Base-by-base conservation (phyloP, 2,329 filamentous ascomycete genomes). In the Pyricularia pennisetigena region DNA sequence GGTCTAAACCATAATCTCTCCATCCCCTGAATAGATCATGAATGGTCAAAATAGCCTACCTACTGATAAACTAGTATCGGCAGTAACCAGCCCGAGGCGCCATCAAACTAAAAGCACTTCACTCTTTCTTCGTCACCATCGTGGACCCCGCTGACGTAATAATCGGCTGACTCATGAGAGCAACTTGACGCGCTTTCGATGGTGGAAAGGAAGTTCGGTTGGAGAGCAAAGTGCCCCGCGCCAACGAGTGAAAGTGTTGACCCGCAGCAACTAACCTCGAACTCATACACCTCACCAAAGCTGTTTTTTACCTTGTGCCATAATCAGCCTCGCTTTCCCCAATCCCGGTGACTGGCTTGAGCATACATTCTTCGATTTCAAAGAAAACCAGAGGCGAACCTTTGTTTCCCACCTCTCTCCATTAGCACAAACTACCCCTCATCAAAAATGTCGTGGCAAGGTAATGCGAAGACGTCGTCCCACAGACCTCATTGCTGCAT, bases 361-460 rank as follows among this genome's bases (percentile, higher is more conserved):
- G 57, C 57, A 61, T 61, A 16, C 57, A 26, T 61, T 61, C 57
- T 57, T 61, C 57, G 23, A 61, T 0, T 12, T 24, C 12, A 57
- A 57, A 57, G 10, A 16, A 61, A 61, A 26, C 4, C 23, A 3
- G 26, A 23, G 8, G 23, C 16, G 57, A 61, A 12, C 23, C n/a
- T 26, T 26, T 23, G 7, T 61, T 61, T 26, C 16, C n/a, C 23
- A 24, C 23, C 23, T 59, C 23, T 61, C 24, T 61, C 57, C 57
- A 26, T 14, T n/a, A 61, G 1, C 57, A 61, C 57, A 61, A 23
- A 61, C 23, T 24, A 61, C 57, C n/a, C n/a, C 57, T 24, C n/a
- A 61, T 24, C 23, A 61, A 14, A 74, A 77, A 90, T 91, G 89
- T 91, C 88, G 80, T 91, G 89, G 88, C 89, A 92, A 89, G 87